Evolutionary conservation across 2,329 filamentous ascomycete genomes (phyloP).

Genomic region (Pseudogymnoascus sp.): DNA sequence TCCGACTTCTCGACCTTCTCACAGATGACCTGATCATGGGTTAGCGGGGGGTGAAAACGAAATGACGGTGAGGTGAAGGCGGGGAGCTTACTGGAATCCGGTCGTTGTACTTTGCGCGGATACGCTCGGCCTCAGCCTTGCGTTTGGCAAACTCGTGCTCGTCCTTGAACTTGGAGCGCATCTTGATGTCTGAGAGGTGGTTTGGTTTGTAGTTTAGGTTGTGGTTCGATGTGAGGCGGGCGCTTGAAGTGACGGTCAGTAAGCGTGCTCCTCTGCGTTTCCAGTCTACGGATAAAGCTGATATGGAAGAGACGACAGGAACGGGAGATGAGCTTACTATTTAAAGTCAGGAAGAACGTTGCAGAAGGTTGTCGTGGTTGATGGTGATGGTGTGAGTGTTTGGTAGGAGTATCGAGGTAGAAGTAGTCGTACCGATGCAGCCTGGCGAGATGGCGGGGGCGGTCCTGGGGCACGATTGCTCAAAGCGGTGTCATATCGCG

Average conservation of each 20-base stretch:
- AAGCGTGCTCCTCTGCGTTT: background rate
- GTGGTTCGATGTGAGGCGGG: slow-evolving; percentile 2
- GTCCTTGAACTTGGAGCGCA: slow-evolving; percentile 99
- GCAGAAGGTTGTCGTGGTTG: slow-evolving; percentile 15
- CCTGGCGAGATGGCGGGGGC: slow-evolving; percentile 9
- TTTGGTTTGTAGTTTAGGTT: slow-evolving; percentile 10
- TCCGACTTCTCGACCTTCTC: slow-evolving; percentile 99
- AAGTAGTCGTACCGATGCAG: slow-evolving; percentile 10
- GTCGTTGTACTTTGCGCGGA: slow-evolving; percentile 86
- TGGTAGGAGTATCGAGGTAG: slow-evolving; percentile 5
- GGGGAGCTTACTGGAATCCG: slow-evolving; percentile 75
- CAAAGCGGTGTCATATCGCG: background rate
- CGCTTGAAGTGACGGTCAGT: slow-evolving; percentile 3
- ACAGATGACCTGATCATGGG: slow-evolving; percentile 72
- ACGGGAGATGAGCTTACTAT: background rate
- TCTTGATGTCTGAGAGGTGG: slow-evolving; percentile 41
- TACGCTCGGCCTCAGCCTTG: slow-evolving; percentile 99
- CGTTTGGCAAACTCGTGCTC: slow-evolving; percentile 99
- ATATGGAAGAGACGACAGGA: background rate
- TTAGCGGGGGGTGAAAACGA: slow-evolving; percentile 19
- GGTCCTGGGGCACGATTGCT: background rate
- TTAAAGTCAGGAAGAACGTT: background rate
- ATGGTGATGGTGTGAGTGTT: slow-evolving; percentile 19
- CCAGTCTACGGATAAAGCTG: background rate
- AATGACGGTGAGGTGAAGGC: slow-evolving; percentile 23